Evolutionary conservation across 2,329 filamentous ascomycete genomes (phyloP), one percentile per base, ranked within the genome.

Genomic region (Elsinoe fawcettii): DNA sequence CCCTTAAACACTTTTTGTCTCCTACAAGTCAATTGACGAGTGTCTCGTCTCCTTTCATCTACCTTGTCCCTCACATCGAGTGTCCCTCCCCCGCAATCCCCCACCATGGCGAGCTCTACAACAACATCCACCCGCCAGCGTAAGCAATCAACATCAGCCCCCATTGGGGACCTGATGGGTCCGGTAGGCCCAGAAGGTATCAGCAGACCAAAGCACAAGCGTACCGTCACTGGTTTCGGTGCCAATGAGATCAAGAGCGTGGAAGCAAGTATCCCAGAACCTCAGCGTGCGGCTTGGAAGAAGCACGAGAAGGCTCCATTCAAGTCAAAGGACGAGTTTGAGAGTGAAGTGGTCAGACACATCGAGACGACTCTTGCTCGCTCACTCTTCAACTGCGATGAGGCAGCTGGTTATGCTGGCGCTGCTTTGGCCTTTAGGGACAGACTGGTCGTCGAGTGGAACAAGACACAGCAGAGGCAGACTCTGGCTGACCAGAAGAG

Each of bases 361-460:
- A 88, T 99, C 67, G 93, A 99, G 75, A 97, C 93, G 2, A 96
- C 91, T 2, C 80, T 99, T 60, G 93, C 93, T 61, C 88, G 93
- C 60, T 96, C 91, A 68, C 83, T 99, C 71, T 97, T 92, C 82
- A 99, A 99, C 74, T 99, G 93, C 74, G 91, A 99, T 77, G 93
- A 99, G 74, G 73, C 82, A 56, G 93, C 93, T 55, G 90, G 91
- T 30, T 99, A 99, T 73, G 84, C 88, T 6, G 93, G 92, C 63
- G 90, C 91, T 43, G 89, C 90, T 63, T 77, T 99, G 66, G 92
- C 93, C 23, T 92, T 99, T 75, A 84, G 93, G 67, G 92, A 99
- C 71, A 86, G 90, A 55, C 78, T 99, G 69, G 86, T 99, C 67
- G 85, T 93, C 62, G 90, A 95, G 65, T 99, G 93, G 93, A 99